These are phyloP conservation scores for Suillus placidus DNA, from an alignment of 768 basidiomycete species.

Conservation along the genomic window DNA sequence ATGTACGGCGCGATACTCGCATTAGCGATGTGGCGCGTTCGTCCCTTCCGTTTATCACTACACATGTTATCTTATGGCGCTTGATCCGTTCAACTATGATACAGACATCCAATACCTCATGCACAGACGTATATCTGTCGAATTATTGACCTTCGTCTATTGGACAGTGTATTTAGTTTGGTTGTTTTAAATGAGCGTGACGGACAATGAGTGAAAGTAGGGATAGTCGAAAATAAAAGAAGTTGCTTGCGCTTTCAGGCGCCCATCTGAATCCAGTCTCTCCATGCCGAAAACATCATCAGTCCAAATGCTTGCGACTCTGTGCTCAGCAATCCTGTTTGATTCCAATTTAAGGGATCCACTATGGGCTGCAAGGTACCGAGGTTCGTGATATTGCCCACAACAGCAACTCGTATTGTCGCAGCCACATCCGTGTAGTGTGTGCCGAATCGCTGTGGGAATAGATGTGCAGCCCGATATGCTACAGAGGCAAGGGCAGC, in stretches of 20 bases:
- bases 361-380: slow-evolving; percentile 41
- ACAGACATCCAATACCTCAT: too few relatives aligned
- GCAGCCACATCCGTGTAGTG: slow-evolving; percentile 34
- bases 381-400: slow-evolving; percentile 36
- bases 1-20: background rate
- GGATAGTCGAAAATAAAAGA: background rate
- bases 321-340: slow-evolving; percentile 21
- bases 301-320: slow-evolving; percentile 23
- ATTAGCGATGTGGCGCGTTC: background rate
- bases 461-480: slow-evolving; percentile 30
- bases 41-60: background rate
- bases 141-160: too few relatives aligned
- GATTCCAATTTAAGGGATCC: slow-evolving; percentile 37
- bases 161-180: background rate
- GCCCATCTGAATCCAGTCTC: slow-evolving; percentile 14
- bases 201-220: background rate
- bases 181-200: background rate
- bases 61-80: background rate
- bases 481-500: slow-evolving; percentile 29
- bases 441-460: slow-evolving; percentile 34
- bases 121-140: background rate
- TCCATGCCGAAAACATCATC: slow-evolving; percentile 26
- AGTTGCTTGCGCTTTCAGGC: background rate
- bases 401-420: slow-evolving; percentile 35
- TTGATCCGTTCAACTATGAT: background rate